Evolutionary conservation across 2,329 filamentous ascomycete species (phyloP), one percentile per base, ranked within the genome.

Genomic region (Ascomycota sp.): DNA sequence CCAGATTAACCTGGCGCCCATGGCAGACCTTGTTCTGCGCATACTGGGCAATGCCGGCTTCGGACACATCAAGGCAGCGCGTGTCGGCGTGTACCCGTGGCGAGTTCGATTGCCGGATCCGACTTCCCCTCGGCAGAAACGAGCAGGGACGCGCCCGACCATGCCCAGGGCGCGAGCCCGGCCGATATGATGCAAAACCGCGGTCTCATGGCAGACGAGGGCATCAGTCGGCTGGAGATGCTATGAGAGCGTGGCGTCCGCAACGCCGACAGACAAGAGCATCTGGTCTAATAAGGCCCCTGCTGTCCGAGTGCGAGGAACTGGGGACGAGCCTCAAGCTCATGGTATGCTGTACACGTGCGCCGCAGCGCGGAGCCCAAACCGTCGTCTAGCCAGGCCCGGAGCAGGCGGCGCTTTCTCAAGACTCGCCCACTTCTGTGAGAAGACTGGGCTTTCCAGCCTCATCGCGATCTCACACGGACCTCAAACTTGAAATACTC

Each of bases 201-300:
- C 23, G 66, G 69, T n/a, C 61, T 69, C 0, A 59, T 66, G 10
- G 75, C 77, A 15, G 82, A 93, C 40, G 80, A 83, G 44, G 75
- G 72, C 39, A 93, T 95, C 45, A 81, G 82, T 10, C 85, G 81
- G 45, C 92, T 92, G 63, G 83, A 71, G 78, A 30, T 94, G 86
- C 57, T 95, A 94, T 48, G 86, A 94, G 52, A 69, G 65, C 33
- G 62, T 66, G 4, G 59, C 73, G 15, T 4, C 3, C 7, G 51
- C 67, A n/a, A 34, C 38, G 23, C 34, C 34, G 48, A 56, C 21
- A 41, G 60, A 29, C 47, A 48, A 44, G 35, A 68, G 77, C 47
- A 79, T 95, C 39, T 95, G 85, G 76, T 65, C 63, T 28, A 78
- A 94, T 45, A 68, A 64, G 32, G 63, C 64, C 8, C 8, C 55